phyloP scores from a whole-genome alignment of 257 asterid genomes.

The Nicotiana tabacum region DNA sequence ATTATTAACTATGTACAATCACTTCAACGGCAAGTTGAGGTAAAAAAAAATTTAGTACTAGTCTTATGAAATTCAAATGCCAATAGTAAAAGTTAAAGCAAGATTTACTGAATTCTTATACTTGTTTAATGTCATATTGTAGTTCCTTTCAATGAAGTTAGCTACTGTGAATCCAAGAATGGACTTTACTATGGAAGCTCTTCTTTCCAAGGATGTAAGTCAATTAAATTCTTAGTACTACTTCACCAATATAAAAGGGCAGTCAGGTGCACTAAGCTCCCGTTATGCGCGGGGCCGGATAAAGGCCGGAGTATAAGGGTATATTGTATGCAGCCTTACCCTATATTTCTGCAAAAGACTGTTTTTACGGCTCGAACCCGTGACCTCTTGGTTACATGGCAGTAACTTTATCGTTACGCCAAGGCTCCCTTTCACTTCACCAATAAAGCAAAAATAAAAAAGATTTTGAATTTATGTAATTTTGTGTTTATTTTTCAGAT shows the following conservation, averaged over 20 bases:
- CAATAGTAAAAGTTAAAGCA: neutral
- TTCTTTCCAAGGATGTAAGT: conserved; percentile 73
- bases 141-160: conserved; percentile 93
- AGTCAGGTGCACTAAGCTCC: too few relatives aligned
- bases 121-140: conserved; percentile 14
- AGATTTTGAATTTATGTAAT: conserved; percentile 6
- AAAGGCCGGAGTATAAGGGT: too few relatives aligned
- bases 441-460: too few relatives aligned
- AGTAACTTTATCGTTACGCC: too few relatives aligned
- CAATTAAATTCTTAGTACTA: neutral
- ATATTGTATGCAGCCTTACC: too few relatives aligned
- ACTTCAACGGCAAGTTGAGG: conserved; percentile 87
- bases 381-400: too few relatives aligned
- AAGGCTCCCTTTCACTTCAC: too few relatives aligned
- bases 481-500: conserved; percentile 25
- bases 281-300: too few relatives aligned
- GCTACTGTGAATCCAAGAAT: conserved; percentile 72
- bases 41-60: conserved; percentile 11
- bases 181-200: conserved; percentile 63
- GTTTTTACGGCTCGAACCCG: too few relatives aligned
- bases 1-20: conserved; percentile 87
- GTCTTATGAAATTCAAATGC: neutral
- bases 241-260: neutral
- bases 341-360: too few relatives aligned
- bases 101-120: neutral